Evolutionary conservation across 2,329 filamentous ascomycete genomes (phyloP).

Genomic region (Botryotinia calthae): DNA sequence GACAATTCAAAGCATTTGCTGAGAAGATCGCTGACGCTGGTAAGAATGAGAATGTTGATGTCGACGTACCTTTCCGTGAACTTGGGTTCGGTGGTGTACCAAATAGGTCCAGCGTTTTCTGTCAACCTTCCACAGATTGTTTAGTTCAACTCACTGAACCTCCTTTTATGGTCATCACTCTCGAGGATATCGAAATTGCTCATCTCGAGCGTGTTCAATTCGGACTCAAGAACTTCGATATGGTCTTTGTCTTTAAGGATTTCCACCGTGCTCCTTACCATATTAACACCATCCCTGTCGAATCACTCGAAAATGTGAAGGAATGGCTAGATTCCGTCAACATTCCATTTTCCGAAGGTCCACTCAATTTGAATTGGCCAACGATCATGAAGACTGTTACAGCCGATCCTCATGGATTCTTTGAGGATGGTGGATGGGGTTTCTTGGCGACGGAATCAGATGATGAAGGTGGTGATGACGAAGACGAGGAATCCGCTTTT

Average conservation of each 20-base stretch:
- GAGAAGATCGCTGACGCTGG: constrained; percentile 97
- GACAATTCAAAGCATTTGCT: constrained; percentile 92
- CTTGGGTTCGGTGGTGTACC: constrained; percentile 96
- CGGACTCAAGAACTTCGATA: constrained; percentile 97
- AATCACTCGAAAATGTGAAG: constrained; percentile 91
- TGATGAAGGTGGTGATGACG: constrained; percentile 72
- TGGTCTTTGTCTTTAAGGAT: constrained; percentile 98
- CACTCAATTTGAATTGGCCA: constrained; percentile 96
- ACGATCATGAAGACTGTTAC: constrained; percentile 99
- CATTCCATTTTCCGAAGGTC: constrained; percentile 90
- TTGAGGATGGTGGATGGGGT: constrained; percentile 89
- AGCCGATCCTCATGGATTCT: constrained; percentile 91
- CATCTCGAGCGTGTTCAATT: constrained; percentile 96
- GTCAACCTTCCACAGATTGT: constrained; percentile 95
- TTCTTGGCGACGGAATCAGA: constrained; percentile 89
- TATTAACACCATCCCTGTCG: constrained; percentile 97
- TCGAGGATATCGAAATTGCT: constrained; percentile 93
- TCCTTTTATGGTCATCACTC: constrained; percentile 91
- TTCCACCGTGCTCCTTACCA: constrained; percentile 87
- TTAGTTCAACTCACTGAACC: constrained; percentile 95
- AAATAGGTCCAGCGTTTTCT: constrained; percentile 90
- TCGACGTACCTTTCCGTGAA: constrained; percentile 95
- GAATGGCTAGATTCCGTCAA: constrained; percentile 97
- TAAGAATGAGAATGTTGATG: constrained; percentile 83
- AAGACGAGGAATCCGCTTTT: constrained; percentile 89